Evolutionary conservation across 2,329 filamentous ascomycete genomes (phyloP).

Genomic region (Nemania sp.): DNA sequence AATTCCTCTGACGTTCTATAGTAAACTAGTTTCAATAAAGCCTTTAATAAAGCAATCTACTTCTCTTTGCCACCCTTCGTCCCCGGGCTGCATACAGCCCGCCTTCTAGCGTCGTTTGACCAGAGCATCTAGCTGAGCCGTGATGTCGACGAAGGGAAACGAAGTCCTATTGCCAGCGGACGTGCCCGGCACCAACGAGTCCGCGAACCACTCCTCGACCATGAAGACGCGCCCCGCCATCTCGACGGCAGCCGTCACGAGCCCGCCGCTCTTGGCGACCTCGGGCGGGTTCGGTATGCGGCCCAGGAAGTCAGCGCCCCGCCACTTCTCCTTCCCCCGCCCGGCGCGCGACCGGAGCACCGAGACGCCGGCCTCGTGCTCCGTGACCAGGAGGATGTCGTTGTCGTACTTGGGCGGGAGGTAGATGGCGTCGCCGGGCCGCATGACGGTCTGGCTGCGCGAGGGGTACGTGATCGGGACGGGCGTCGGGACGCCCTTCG

Average conservation of each 20-base stretch:
- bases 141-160: conserved; percentile 39
- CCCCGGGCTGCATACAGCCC: too few relatives aligned
- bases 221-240: conserved; percentile 34
- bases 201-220: conserved; percentile 35
- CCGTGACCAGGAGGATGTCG: conserved; percentile 43
- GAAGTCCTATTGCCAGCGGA: conserved; percentile 25
- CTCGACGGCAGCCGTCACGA: conserved; percentile 35
- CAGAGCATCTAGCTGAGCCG: conserved; percentile 33
- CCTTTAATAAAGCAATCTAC: neutral
- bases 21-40: too few relatives aligned
- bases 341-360: conserved; percentile 40
- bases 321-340: conserved; percentile 35
- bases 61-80: too few relatives aligned
- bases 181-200: conserved; percentile 36
- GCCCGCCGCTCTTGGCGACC: conserved; percentile 24
- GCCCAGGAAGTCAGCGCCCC: conserved; percentile 43
- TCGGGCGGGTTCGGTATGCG: conserved; percentile 34
- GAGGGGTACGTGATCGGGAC: conserved; percentile 31
- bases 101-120: neutral
- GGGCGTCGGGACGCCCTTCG: conserved; percentile 30
- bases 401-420: conserved; percentile 42
- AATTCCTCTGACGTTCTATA: too few relatives aligned
- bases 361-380: conserved; percentile 40
- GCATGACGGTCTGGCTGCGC: conserved; percentile 16
- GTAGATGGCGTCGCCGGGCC: conserved; percentile 40